Base-by-base conservation (phyloP, 441 rosid genomes). In the Capsella rubella region DNA sequence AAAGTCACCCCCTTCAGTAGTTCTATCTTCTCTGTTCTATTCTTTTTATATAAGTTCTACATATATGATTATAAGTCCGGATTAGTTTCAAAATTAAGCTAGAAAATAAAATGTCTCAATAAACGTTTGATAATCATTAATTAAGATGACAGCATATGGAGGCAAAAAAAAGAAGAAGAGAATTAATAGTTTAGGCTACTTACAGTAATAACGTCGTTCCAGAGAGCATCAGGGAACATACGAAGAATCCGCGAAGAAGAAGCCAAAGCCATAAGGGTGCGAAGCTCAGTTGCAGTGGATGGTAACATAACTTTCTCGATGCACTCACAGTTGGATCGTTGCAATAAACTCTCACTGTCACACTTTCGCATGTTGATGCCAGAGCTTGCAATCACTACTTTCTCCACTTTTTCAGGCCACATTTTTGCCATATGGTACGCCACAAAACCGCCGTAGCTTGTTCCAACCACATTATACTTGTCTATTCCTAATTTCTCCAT, bases 381-480 rank as follows among this genome's bases (percentile, higher is more conserved):
- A 0, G 95, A 91, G 82, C 96, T 93, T 3, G 96, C 97, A 0
- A 93, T 73, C 76, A 93, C 92, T 75, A 91, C 97, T 80, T 86
- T 93, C 64, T 81, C 89, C 50, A 91, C 90, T 78, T 75, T 87
- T 27, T 85, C 87, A n/a, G 95, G 96, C 81, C 76, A 80, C 91
- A 84, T 72, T 76, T 69, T 85, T 11, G 94, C 96, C 86, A 89
- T 27, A 14, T 84, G 84, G 79, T 88, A 89, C 16, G 96, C 87
- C 59, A 93, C 96, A 31, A 93, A 83, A 43, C 98, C 98, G 0
- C 98, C 98, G 27, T 93, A 93, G 79, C 98, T 93, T 8, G 96
- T 93, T 21, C 98, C 97, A 57, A 82, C 72, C 0, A 93, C 79
- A 27, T 80, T 76, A 34, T 72, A 93, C 80, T 80, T 86, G 40